Evolutionary conservation across 371 early-diverging fungal genomes (phyloP).

Genomic region (Mucor plumbeus): DNA sequence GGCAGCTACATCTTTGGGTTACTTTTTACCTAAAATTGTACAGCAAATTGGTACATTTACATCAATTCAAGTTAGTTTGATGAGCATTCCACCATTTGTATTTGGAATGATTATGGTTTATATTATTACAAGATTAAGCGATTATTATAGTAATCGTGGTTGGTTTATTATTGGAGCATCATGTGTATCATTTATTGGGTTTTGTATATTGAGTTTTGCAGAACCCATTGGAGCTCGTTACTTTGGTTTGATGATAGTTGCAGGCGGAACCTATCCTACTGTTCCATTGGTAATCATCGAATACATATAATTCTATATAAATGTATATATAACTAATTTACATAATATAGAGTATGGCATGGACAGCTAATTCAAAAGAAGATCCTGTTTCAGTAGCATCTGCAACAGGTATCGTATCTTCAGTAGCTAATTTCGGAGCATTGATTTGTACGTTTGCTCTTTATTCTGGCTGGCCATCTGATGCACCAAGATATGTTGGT

Average conservation of each 20-base stretch:
- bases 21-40: constrained; percentile 55
- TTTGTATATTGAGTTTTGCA: constrained; percentile 48
- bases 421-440: constrained; percentile 55
- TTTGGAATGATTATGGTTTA: constrained; percentile 53
- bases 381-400: constrained; percentile 48
- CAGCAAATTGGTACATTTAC: constrained; percentile 48
- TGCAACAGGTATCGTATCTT: constrained; percentile 55
- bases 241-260: constrained; percentile 54
- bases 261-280: constrained; percentile 56
- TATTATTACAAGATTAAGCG: constrained; percentile 43
- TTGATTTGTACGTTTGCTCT: constrained; percentile 53
- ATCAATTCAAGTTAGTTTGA: constrained; percentile 53
- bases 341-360: constrained; percentile 47
- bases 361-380: constrained; percentile 57
- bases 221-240: constrained; percentile 44
- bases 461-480: constrained; percentile 54
- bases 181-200: constrained; percentile 41
- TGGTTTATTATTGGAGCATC: constrained; percentile 54
- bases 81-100: constrained; percentile 55
- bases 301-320: too few species aligned
- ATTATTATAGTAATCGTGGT: constrained; percentile 39
- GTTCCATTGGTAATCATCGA: constrained; percentile 48
- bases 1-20: constrained; percentile 57
- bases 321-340: too few species aligned
- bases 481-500: constrained; percentile 54